Percentiles rank a stretch among this genome's conserved stretches.
Evolutionary conservation across 371 early-diverging fungal genomes (phyloP).

Genomic region (Gilbertella persicaria): DNA sequence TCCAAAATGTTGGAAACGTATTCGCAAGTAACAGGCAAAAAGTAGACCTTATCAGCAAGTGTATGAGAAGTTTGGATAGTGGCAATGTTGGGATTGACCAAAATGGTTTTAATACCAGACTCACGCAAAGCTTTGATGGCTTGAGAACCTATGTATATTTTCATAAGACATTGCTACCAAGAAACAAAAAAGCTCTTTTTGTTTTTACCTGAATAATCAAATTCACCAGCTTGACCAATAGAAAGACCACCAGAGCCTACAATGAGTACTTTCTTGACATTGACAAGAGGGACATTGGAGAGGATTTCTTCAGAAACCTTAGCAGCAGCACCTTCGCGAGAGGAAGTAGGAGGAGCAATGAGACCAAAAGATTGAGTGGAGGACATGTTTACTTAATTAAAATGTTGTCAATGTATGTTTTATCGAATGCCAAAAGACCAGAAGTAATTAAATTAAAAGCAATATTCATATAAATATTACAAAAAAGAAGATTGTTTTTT

Average conservation of each 20-base stretch:
- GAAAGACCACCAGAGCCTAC: constrained; percentile 93
- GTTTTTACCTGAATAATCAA: constrained; percentile 87
- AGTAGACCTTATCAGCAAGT: constrained; percentile 92
- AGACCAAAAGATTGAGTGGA: constrained; percentile 15
- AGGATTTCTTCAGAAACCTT: constrained; percentile 61
- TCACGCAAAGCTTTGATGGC: constrained; percentile 96
- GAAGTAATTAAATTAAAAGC: constrained; percentile 50
- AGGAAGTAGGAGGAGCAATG: constrained; percentile 21
- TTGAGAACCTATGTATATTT: constrained; percentile 65
- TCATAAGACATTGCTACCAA: neutral
- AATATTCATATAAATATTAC: constrained; percentile 37
- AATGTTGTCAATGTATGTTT: constrained; percentile 50
- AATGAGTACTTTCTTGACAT: constrained; percentile 87
- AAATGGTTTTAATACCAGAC: constrained; percentile 83
- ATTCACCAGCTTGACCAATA: constrained; percentile 98
- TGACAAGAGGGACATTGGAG: constrained; percentile 46
- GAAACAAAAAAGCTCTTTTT: neutral
- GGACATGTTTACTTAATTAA: constrained; percentile 43
- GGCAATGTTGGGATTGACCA: constrained; percentile 97
- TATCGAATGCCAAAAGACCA: constrained; percentile 52
- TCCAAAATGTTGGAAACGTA: constrained; percentile 87
- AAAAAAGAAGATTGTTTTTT: neutral
- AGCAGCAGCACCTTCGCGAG: constrained; percentile 41
- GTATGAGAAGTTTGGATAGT: constrained; percentile 95
- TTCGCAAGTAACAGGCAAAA: constrained; percentile 93